phyloP scores from a whole-genome alignment of 1,284 basidiomycete genomes.

The Melampsora americana region DNA sequence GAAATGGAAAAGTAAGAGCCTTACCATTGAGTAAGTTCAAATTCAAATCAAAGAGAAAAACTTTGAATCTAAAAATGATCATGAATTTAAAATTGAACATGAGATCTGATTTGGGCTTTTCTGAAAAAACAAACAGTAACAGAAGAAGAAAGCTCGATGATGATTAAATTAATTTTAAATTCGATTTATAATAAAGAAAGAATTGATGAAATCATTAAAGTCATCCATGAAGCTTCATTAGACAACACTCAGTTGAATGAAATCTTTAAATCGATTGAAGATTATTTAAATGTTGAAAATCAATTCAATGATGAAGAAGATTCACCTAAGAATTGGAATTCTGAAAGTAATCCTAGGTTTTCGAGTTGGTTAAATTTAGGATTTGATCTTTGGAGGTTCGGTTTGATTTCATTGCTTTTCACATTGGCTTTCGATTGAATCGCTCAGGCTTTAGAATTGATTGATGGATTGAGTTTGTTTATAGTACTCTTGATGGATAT shows the following conservation, averaged over 20 bases:
- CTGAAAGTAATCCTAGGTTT: conserved; percentile 4
- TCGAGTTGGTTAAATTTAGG: conserved; percentile 2
- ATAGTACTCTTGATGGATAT: conserved; percentile 11
- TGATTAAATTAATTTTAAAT: conserved; percentile 8
- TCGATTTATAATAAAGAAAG: conserved; percentile 16
- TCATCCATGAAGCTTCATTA: too few species aligned
- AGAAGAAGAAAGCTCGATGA: background rate
- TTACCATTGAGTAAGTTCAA: background rate
- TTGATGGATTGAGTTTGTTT: background rate
- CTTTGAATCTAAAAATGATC: too few species aligned
- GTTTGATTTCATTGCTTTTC: background rate
- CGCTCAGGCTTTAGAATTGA: too few species aligned
- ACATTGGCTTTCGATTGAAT: background rate
- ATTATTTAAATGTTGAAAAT: background rate
- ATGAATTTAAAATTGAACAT: too few species aligned
- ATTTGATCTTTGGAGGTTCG: conserved; percentile 34
- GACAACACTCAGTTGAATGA: too few species aligned
- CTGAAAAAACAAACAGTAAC: background rate
- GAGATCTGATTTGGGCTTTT: too few species aligned
- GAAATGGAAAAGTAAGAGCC: conserved; percentile 11
- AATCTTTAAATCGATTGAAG: background rate
- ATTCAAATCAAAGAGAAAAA: too few species aligned
- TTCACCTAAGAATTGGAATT: background rate
- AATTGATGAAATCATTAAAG: background rate
- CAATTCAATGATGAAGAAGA: background rate